These are phyloP conservation scores for Lenwebbia sp. DNA, from an alignment of 345 rosid genomes.

Conservation along the genomic window DNA sequence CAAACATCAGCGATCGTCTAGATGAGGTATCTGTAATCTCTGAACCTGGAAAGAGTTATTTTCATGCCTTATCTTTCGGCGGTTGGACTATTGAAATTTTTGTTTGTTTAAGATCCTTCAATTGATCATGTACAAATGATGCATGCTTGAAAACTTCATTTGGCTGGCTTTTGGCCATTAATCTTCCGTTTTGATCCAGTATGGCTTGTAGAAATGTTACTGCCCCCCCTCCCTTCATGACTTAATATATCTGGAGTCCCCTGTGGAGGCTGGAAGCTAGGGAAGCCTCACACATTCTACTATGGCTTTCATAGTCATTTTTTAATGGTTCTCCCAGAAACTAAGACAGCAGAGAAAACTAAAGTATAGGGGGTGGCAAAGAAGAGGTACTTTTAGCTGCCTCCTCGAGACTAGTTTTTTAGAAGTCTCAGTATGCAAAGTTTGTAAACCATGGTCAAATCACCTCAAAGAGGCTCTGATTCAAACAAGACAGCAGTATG, in stretches of 20 bases:
- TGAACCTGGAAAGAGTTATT: not conserved
- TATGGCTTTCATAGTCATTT: not conserved
- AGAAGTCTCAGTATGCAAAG: not conserved
- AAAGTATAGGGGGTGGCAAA: not conserved
- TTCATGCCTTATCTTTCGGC: not conserved
- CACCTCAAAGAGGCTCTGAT: not conserved
- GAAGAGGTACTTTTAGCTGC: not conserved
- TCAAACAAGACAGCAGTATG: not conserved
- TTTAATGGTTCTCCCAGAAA: not conserved
- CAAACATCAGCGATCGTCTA: conserved; percentile 51
- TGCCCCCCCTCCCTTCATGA: not conserved
- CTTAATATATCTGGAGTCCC: not conserved
- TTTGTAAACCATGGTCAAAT: not conserved
- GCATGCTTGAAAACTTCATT: not conserved
- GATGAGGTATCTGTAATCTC: conserved; percentile 51
- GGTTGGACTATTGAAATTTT: not conserved
- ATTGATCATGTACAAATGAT: not conserved
- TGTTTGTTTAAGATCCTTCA: not conserved
- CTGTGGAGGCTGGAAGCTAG: not conserved
- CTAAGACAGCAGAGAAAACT: not conserved
- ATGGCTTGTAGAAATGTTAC: not conserved
- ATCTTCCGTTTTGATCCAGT: not conserved
- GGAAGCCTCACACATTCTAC: not conserved
- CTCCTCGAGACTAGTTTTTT: not conserved
- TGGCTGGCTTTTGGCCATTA: not conserved